Percentiles rank a stretch among this genome's conserved stretches.
Evolutionary conservation across 2,329 filamentous ascomycete genomes (phyloP).

Genomic region (Microsporum canis): DNA sequence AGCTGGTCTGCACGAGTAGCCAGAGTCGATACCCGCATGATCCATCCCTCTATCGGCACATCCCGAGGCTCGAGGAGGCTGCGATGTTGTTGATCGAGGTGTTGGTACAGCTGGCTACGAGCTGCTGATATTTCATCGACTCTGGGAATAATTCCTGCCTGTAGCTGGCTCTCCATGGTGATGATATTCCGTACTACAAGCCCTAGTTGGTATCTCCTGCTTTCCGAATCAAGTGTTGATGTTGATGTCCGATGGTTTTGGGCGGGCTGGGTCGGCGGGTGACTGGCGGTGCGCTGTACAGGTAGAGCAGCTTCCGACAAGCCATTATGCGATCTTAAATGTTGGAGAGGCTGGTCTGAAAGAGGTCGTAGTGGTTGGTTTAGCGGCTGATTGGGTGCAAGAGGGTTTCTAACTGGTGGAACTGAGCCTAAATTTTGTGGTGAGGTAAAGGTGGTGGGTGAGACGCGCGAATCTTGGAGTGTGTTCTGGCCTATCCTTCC

Average conservation of each 20-base stretch:
- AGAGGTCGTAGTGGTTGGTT: not conserved
- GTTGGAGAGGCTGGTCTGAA: not conserved
- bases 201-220: not conserved
- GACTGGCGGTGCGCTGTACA: not conserved
- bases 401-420: not conserved
- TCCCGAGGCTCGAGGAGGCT: conserved; percentile 18
- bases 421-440: not conserved
- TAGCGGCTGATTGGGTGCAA: not conserved
- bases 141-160: conserved; percentile 20
- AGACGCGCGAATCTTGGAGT: not conserved
- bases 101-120: conserved; percentile 23
- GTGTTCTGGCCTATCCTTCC: not conserved
- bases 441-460: not conserved
- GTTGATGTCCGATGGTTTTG: not conserved
- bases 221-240: not conserved
- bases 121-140: conserved; percentile 23
- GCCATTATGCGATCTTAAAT: not conserved
- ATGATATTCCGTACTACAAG: conserved; percentile 14
- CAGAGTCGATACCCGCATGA: conserved; percentile 23
- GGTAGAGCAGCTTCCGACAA: not conserved
- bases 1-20: conserved; percentile 25
- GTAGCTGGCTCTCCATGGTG: conserved; percentile 22
- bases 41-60: conserved; percentile 20
- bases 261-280: not conserved
- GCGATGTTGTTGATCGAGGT: conserved; percentile 25